Base-by-base conservation (phyloP, 2,329 filamentous ascomycete species). In the Calonectria pseudoturangicola region DNA sequence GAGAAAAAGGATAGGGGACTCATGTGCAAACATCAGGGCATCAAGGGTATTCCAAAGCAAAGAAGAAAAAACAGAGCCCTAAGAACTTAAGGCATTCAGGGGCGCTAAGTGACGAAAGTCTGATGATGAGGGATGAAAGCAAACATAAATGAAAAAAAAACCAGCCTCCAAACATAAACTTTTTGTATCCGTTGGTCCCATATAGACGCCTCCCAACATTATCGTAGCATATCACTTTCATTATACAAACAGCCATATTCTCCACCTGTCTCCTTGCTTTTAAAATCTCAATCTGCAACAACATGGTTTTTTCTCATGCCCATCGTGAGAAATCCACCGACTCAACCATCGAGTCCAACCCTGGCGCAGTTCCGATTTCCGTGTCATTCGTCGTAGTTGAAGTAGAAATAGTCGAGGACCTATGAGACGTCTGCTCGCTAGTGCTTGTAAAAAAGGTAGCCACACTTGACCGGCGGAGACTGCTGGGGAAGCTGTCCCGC, bases 371-470 rank as follows among this genome's bases (percentile, higher is more conserved):
- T 3, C 80, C 84, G 30, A 87, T 82, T 79, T 92, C 91, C 1
- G 89, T 89, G 69, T 90, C 89, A 68, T 89, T 88, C 7, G 88
- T 88, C 13, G 88, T 88, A 2, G 87, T 86, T 12, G 87, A 88
- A 36, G 87, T 88, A n/a, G 85, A 86, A 7, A 91, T 81, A 74
- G 89, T 86, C n/a, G 89, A 91, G 7, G 89, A 90, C 50, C 91
- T 86, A 71, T 92, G 90, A 66, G 89, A 91, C 12, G 82, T 85
- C 75, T 88, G 86, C 74, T 92, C 90, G 79, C 87, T 91, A 6
- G 87, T 87, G 72, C 84, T 89, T 2, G 89, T 89, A 75, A 92
- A 90, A 79, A 93, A 93, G 2, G 91, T 93, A 6, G 90, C 91
- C 2, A 93, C 91, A 41, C 91, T 92, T n/a, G 91, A 88, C 71